phyloP scores from a whole-genome alignment of 108 stramenopile genomes.

The Schizochytrium sp. region DNA sequence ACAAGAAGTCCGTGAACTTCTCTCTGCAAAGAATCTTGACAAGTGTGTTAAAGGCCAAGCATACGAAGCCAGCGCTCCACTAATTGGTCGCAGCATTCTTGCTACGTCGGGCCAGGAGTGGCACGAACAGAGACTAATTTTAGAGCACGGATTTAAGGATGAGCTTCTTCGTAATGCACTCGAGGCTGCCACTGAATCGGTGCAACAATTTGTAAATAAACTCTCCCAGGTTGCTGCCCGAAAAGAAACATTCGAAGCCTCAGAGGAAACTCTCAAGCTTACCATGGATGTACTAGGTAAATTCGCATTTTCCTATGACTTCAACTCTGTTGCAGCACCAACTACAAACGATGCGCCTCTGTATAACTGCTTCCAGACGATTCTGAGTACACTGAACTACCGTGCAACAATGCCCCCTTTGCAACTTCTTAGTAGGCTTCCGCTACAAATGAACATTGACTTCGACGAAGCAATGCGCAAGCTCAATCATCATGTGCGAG shows the following conservation, averaged over 20 bases:
- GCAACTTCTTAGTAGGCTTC: neutral
- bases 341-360: slow-evolving; percentile 32
- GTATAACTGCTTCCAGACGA: neutral
- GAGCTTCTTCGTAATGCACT: neutral
- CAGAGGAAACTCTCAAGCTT: slow-evolving; percentile 40
- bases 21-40: slow-evolving; percentile 9
- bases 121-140: slow-evolving; percentile 34
- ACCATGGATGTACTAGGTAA: slow-evolving; percentile 48
- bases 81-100: slow-evolving; percentile 19
- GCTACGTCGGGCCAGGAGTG: slow-evolving; percentile 52
- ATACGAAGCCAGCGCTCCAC: slow-evolving; percentile 31
- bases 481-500: neutral
- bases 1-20: slow-evolving; percentile 16
- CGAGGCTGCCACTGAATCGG: neutral
- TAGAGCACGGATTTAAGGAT: slow-evolving; percentile 7
- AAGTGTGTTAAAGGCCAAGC: neutral
- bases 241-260: neutral
- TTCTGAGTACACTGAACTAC: slow-evolving; percentile 21
- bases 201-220: neutral
- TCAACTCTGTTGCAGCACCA: slow-evolving; percentile 10
- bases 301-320: slow-evolving; percentile 51
- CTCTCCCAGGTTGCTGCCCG: neutral
- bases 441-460: neutral
- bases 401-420: slow-evolving; percentile 9
- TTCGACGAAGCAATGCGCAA: slow-evolving; percentile 18